Evolutionary conservation across 768 basidiomycete species (phyloP), one percentile per base, ranked within the genome.

Genomic region (Rickenella mellea): DNA sequence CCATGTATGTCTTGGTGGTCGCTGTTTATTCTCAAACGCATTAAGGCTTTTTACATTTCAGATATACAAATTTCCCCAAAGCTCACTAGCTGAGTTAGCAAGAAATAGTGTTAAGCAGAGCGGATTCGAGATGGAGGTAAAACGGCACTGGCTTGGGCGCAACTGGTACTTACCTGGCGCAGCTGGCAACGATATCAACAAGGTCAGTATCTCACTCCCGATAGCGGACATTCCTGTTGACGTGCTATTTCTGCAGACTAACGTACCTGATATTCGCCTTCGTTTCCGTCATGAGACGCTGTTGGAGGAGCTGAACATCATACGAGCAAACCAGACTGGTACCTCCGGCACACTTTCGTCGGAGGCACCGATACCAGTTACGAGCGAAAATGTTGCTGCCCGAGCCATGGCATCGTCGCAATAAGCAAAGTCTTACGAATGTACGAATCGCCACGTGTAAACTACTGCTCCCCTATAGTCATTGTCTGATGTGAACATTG

Each of bases 101-200:
- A 80, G 96, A 31, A 99, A 99, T 65, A 94, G 91, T 0, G 96
- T 98, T 25, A 70, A 85, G 35, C 96, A 98, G 58, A 91, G 88
- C 53, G 96, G 96, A 1, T 98, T 97, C 58, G 96, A 99, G 64
- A 98, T 97, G 92, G 85, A 94, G 58, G 60, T 97, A 54, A 98
- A 98, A 65, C 81, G 88, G 8, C 91, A 88, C 58, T 93, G 91
- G 91, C 69, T 99, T 2, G 96, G 96, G 1, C 76, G 85, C 49
- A 66, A 83, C 42, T 99, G 91, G 90, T 98, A 91, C 61, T 70
- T 92, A 6, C 85, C 90, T 3, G 96, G 96, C 15, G 81, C 87
- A 1, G 79, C 80, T 5, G 96, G 96, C 3, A 99, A 99, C 58
- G 89, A 94, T 53, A 98, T 98, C 45, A 71, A 96, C 60, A 97